Evolutionary conservation across 2,329 filamentous ascomycete genomes (phyloP).

Genomic region (Gyromitra esculenta): DNA sequence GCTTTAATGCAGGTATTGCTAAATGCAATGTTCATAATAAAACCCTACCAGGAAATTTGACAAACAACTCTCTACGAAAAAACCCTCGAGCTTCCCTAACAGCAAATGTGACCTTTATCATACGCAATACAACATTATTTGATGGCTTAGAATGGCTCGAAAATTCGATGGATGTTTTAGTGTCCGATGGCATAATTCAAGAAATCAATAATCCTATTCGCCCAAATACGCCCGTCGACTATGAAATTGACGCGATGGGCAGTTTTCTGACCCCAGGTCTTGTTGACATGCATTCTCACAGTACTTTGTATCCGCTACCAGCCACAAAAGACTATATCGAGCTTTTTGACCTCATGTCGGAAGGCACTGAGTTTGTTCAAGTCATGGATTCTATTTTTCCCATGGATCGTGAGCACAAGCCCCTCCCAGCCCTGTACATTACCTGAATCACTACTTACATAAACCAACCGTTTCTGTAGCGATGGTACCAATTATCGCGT

Average conservation of each 20-base stretch:
- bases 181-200: constrained; percentile 5
- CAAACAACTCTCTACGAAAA: not conserved
- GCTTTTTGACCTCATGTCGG: constrained; percentile 16
- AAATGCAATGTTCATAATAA: constrained; percentile 1
- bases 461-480: not conserved
- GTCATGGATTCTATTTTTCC: constrained; percentile 23
- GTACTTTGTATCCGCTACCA: constrained; percentile 58
- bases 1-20: not conserved
- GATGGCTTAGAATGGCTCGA: not conserved
- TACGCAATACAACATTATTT: constrained; percentile 11
- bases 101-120: not conserved
- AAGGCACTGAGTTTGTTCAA: constrained; percentile 25
- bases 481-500: constrained; percentile 15
- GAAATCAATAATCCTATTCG: not conserved
- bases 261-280: constrained; percentile 61
- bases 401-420: constrained; percentile 10
- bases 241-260: constrained; percentile 16
- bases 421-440: not conserved
- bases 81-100: not conserved
- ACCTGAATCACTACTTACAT: not conserved
- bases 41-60: not conserved
- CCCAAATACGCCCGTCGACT: not conserved
- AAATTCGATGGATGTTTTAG: not conserved
- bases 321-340: constrained; percentile 24
- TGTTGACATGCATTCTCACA: constrained; percentile 65